Base-by-base conservation (phyloP, 306 rosid species). In the Gastrolobium bilobum region DNA sequence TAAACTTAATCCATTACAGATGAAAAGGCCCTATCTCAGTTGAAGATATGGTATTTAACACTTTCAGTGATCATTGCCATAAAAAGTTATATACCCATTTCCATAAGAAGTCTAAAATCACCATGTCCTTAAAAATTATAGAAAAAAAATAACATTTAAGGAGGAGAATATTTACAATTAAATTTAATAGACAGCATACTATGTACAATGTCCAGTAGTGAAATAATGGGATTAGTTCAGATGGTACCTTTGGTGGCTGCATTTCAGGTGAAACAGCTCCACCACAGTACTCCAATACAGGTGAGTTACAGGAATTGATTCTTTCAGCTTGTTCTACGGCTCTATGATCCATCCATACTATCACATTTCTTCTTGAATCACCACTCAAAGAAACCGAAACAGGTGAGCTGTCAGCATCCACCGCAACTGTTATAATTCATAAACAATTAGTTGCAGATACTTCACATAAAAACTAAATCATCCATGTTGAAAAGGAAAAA, bases 271-370 rank as follows among this genome's bases (percentile, higher is more conserved):
- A 95, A 85, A 95, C 87, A 73, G 90, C 87, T 80, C 99, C 99
- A 52, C 99, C 99, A 84, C 98, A 89, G 69, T 95, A 95, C 84
- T 92, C 90, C 70, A 95, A 71, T 57, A 90, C 98, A 46, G 98
- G 90, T 63, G 98, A 95, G 44, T 95, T 89, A 73, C 59, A 2
- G 59, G 92, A 87, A 85, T 93, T 95, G 76, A 95, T 95, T 84
- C 94, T 91, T 79, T 90, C 94, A 57, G 97, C 94, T 88, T 95
- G 99, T 67, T 91, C 88, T 39, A 92, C 94, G 42, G 99, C 99
- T 86, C 98, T 91, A 73, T 92, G 99, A 83, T 95, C 99, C 99
- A 95, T 92, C 99, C 99, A 95, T 44, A 95, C 99, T 67, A 95
- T 87, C 65, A 95, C 85, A 79, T 92, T 95, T 78, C 99, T 95